phyloP scores from a whole-genome alignment of 1,284 basidiomycete genomes.

The Trametes sp. region DNA sequence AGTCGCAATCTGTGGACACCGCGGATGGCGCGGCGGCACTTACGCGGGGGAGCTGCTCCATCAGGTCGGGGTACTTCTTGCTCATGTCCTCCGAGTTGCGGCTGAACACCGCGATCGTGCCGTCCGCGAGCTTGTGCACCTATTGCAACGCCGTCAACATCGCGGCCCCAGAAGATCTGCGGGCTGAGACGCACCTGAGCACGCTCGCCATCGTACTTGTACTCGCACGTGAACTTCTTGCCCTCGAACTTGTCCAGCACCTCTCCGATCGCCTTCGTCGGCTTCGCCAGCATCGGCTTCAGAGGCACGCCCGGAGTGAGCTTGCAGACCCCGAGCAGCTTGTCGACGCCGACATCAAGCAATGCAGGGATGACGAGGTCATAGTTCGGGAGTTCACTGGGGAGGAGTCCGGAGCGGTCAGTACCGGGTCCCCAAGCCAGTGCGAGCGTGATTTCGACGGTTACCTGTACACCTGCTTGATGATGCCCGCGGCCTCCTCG shows the following conservation, averaged over 20 bases:
- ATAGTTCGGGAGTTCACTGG: constrained; percentile 93
- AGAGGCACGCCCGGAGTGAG: constrained; percentile 95
- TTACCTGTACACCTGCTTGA: constrained; percentile 96
- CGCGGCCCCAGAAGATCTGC: neutral
- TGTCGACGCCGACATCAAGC: constrained; percentile 79
- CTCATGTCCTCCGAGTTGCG: constrained; percentile 99
- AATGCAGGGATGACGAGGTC: constrained; percentile 95
- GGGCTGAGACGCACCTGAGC: constrained; percentile 72
- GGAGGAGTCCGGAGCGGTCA: neutral
- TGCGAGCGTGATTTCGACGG: constrained; percentile 17
- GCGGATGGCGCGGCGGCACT: constrained; percentile 33
- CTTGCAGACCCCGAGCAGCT: constrained; percentile 81
- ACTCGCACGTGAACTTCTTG: constrained; percentile 98
- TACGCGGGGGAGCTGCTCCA: constrained; percentile 91
- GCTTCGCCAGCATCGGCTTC: constrained; percentile 99
- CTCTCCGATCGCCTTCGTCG: constrained; percentile 99
- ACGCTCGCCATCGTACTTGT: constrained; percentile 99
- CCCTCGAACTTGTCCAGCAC: constrained; percentile 97
- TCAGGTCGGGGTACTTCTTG: constrained; percentile 97
- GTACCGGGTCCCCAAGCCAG: neutral
- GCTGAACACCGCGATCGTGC: constrained; percentile 89
- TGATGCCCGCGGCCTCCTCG: constrained; percentile 80
- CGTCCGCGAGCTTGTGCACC: constrained; percentile 86
- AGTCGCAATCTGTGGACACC: no score
- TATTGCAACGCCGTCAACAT: constrained; percentile 40